Evolutionary conservation across 164 flowering plant genomes (phyloP).

Genomic region (Tetracentron sinense): DNA sequence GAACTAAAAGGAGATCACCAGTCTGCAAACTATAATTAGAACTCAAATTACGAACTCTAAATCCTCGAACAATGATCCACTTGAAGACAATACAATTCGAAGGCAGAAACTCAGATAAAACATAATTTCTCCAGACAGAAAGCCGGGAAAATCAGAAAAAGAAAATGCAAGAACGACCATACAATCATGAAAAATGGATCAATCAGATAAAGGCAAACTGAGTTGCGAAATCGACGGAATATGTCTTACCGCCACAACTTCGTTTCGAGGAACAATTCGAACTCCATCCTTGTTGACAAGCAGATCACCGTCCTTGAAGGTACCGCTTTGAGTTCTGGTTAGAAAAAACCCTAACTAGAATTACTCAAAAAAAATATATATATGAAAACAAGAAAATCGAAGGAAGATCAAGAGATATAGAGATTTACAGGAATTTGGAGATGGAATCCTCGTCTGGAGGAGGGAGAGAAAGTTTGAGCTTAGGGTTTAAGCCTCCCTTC

Average conservation of each 20-base stretch:
- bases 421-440: background rate
- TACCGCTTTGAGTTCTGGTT: constrained; percentile 76
- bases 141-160: background rate
- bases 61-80: too few relatives aligned
- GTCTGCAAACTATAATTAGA: too few relatives aligned
- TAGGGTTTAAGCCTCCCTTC: constrained; percentile 1
- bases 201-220: background rate
- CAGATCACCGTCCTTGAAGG: constrained; percentile 89
- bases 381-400: background rate
- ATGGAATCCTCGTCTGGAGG: constrained; percentile 34
- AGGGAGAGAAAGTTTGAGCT: constrained; percentile 45
- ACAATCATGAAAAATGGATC: background rate
- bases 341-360: background rate
- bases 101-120: too few relatives aligned
- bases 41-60: too few relatives aligned
- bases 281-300: constrained; percentile 85
- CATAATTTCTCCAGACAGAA: background rate
- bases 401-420: background rate
- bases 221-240: background rate
- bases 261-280: constrained; percentile 60
- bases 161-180: background rate
- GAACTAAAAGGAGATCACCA: too few relatives aligned
- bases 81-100: too few relatives aligned
- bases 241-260: constrained; percentile 50
- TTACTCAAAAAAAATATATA: background rate